Evolutionary conservation across 1,139 yeast genomes (phyloP).

Genomic region (Lodderomyces metapsilosis): DNA sequence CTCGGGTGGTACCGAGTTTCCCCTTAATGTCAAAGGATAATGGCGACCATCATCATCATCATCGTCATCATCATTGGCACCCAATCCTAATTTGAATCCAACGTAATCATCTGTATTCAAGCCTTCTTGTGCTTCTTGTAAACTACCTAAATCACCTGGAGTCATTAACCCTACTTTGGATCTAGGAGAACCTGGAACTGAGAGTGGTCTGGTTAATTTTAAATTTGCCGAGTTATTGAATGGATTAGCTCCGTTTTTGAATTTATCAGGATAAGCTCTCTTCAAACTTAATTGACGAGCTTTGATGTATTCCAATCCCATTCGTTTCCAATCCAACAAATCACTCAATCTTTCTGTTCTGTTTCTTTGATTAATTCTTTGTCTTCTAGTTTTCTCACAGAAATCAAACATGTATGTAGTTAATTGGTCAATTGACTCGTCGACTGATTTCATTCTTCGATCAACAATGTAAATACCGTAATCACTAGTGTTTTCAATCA

Average conservation of each 20-base stretch:
- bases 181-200: constrained; percentile 95
- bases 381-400: constrained; percentile 86
- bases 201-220: constrained; percentile 86
- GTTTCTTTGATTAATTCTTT: constrained; percentile 96
- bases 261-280: constrained; percentile 90
- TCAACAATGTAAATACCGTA: constrained; percentile 97
- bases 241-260: constrained; percentile 62
- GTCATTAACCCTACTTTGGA: constrained; percentile 69
- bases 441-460: constrained; percentile 89
- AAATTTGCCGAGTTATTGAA: constrained; percentile 52
- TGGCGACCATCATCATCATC: constrained; percentile 29
- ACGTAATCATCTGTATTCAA: constrained; percentile 80
- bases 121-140: constrained; percentile 79
- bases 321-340: constrained; percentile 93
- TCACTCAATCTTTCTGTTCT: constrained; percentile 94
- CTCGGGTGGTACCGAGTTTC: constrained; percentile 41
- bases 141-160: constrained; percentile 96
- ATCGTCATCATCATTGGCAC: constrained; percentile 40
- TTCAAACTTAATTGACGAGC: constrained; percentile 90
- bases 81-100: constrained; percentile 69
- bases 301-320: constrained; percentile 95
- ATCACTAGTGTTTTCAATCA: constrained; percentile 91
- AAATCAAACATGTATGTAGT: constrained; percentile 89
- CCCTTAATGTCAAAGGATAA: constrained; percentile 48
- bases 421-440: constrained; percentile 90